A percentile compares a stretch with the other conserved stretches of the same genome.
phyloP scores from a whole-genome alignment of 805 yeast species.

The Candida tibetensis region DNA sequence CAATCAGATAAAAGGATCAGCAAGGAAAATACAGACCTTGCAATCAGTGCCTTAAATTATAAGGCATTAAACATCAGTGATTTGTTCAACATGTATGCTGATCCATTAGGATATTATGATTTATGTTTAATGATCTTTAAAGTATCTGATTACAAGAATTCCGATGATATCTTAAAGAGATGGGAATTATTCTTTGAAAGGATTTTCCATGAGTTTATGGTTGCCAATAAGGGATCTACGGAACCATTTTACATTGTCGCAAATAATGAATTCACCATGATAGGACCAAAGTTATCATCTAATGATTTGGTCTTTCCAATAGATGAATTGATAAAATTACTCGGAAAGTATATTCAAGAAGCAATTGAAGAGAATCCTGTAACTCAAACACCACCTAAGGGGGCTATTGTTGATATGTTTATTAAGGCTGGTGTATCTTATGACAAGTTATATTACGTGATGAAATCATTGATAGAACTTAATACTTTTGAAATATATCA shows the following conservation, averaged over 20 bases:
- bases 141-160: conserved; percentile 79
- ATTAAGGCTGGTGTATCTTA: conserved; percentile 60
- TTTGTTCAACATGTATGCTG: conserved; percentile 80
- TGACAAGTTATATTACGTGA: conserved; percentile 61
- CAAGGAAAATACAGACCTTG: conserved; percentile 47
- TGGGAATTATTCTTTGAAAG: conserved; percentile 75
- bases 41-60: conserved; percentile 55
- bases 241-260: conserved; percentile 40
- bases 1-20: conserved; percentile 49
- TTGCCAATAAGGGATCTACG: conserved; percentile 18
- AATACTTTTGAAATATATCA: conserved; percentile 51
- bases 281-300: conserved; percentile 64
- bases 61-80: conserved; percentile 71
- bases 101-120: conserved; percentile 83
- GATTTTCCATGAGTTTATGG: conserved; percentile 30
- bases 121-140: conserved; percentile 75
- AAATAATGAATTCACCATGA: conserved; percentile 37
- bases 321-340: conserved; percentile 61
- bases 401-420: conserved; percentile 61
- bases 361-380: conserved; percentile 31
- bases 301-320: conserved; percentile 82
- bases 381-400: conserved; percentile 43
- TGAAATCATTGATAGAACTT: conserved; percentile 62
- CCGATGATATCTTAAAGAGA: conserved; percentile 75
- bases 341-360: conserved; percentile 52